phyloP scores from a whole-genome alignment of 2,329 filamentous ascomycete genomes.

The Arthrobotrys iridis region DNA sequence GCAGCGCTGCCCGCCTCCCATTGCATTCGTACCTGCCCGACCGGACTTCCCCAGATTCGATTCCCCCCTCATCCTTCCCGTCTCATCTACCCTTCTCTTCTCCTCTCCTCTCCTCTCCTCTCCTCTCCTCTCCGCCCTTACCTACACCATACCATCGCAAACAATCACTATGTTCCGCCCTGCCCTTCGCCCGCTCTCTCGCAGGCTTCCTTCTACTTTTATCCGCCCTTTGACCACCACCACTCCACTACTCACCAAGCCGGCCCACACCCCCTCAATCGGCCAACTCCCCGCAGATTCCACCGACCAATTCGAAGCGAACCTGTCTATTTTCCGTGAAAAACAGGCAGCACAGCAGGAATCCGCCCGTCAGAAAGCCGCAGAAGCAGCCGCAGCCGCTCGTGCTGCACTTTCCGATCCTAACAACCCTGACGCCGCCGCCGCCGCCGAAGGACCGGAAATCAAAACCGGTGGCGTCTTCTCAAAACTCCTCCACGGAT shows the following conservation, averaged over 20 bases:
- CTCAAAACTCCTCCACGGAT: slow-evolving; percentile 93
- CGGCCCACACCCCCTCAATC: slow-evolving; percentile 81
- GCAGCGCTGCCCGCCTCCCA: too few relatives aligned
- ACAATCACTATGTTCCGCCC: slow-evolving; percentile 33
- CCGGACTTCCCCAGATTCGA: slow-evolving; percentile 56
- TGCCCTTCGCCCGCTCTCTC: slow-evolving; percentile 43
- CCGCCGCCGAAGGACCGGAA: slow-evolving; percentile 61
- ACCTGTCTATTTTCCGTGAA: slow-evolving; percentile 87
- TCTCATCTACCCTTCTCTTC: slow-evolving; percentile 32
- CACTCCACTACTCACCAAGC: slow-evolving; percentile 57
- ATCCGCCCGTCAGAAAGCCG: slow-evolving; percentile 77
- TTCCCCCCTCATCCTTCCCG: slow-evolving; percentile 20
- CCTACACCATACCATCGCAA: not conserved
- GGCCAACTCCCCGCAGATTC: slow-evolving; percentile 82
- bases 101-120: slow-evolving; percentile 34
- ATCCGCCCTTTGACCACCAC: slow-evolving; percentile 54
- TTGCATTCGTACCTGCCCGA: not conserved
- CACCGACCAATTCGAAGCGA: slow-evolving; percentile 79
- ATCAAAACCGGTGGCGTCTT: slow-evolving; percentile 66
- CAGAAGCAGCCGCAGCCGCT: slow-evolving; percentile 70
- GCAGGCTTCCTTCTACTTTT: slow-evolving; percentile 31
- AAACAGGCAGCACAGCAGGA: slow-evolving; percentile 70
- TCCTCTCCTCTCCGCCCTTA: not conserved
- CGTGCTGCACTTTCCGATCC: slow-evolving; percentile 59
- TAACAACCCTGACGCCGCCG: slow-evolving; percentile 10